Evolutionary conservation across 495 filamentous ascomycete species (phyloP), one percentile per base, ranked within the genome.

Genomic region (Aspergillus carlsbadensis): DNA sequence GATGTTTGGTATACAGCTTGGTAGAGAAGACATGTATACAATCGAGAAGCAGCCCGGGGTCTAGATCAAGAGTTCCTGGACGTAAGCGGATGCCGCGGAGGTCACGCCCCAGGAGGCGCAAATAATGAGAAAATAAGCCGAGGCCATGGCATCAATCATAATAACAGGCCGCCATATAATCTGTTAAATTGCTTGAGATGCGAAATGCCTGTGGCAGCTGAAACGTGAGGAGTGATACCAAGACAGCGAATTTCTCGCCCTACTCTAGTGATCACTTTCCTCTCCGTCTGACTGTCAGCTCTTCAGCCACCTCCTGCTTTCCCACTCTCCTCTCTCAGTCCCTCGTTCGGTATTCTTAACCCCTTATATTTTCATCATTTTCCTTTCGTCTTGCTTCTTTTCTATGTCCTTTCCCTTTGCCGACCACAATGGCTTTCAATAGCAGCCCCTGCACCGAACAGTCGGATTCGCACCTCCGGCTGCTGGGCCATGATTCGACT

Each of bases 401-500:
- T 48, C 39, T 48, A 40, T 56, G 46, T 39, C 14, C 52, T 51
- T 37, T 36, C 36, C 51, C 24, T 37, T 47, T 50, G 50, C 35
- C 24, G 57, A 47, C 60, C 65, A 67, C 58, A 58, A 76, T 70
- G 69, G 55, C 61, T 50, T 41, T 49, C 62, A 57, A 57, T 53
- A 54, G 57, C 56, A 43, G 47, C 35, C 54, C 42, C 21, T 45
- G 59, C 43, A 37, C 62, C 33, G 65, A 65, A 31, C 64, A 61
- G 49, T 58, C 56, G 43, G 65, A 63, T 47, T 44, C 66, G 45
- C 59, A 56, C 53, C 46, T 65, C 45, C 56, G 58, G 52, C 51
- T 64, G 61, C 52, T 70, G 54, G 50, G 59, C 56, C 61, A 72
- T 52, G 75, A 76, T 50, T 69, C 67, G 40, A 81, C 78, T 8